These are phyloP conservation scores for Allomyces arbusculus DNA, from an alignment of 192 early-diverging fungal genomes.

Conservation along the genomic window DNA sequence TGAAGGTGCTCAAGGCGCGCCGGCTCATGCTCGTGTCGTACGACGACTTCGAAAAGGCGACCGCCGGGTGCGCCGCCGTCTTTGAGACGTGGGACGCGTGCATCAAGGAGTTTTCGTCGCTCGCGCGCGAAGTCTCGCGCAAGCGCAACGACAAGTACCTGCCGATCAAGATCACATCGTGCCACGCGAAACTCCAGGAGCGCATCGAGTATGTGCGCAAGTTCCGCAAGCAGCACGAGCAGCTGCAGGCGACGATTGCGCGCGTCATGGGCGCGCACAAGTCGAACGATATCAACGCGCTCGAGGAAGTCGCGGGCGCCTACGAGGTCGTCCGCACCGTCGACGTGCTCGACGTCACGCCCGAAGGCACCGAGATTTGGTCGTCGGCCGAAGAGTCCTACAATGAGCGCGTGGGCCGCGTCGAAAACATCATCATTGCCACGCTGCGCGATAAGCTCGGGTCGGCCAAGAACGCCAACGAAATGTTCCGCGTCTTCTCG, in stretches of 20 bases:
- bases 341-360: conserved; percentile 83
- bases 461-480: conserved; percentile 85
- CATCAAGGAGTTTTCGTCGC: conserved; percentile 84
- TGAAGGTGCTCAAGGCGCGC: conserved; percentile 66
- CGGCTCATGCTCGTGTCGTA: conserved; percentile 88
- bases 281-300: conserved; percentile 43
- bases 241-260: conserved; percentile 87
- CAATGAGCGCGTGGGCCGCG: conserved; percentile 80
- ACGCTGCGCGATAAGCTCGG: conserved; percentile 81
- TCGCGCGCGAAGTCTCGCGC: conserved; percentile 83
- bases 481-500: conserved; percentile 98
- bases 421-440: conserved; percentile 96
- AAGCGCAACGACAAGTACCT: conserved; percentile 88
- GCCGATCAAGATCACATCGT: conserved; percentile 78
- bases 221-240: conserved; percentile 94
- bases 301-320: conserved; percentile 72
- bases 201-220: conserved; percentile 67
- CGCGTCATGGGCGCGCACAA: conserved; percentile 65
- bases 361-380: conserved; percentile 87
- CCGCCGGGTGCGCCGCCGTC: conserved; percentile 61
- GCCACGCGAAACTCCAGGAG: conserved; percentile 85
- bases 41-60: conserved; percentile 70
- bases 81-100: conserved; percentile 88
- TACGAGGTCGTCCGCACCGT: conserved; percentile 83
- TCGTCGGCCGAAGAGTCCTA: conserved; percentile 70